Base-by-base conservation (phyloP, 495 filamentous ascomycete genomes). In the Tuber indicum region DNA sequence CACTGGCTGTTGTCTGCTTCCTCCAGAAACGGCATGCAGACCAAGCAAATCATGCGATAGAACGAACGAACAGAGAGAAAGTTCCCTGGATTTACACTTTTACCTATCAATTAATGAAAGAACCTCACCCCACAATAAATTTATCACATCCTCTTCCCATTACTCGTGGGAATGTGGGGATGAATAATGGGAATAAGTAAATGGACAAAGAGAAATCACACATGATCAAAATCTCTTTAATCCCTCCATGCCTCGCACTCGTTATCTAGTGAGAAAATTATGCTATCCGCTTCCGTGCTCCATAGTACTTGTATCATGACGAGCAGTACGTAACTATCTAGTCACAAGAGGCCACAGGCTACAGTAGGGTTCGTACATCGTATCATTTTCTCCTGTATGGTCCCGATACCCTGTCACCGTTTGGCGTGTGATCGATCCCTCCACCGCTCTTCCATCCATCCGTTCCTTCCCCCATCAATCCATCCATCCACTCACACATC, bases 371-470 rank as follows among this genome's bases (percentile, higher is more conserved):
- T 58, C 49, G 49, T 58, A 58, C 49, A 58, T 58, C 49, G 49
- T 58, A 26, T 58, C 49, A 58, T 58, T 58, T 58, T 58, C 21
- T 58, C 49, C 49, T 58, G 49, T 58, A 26, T 58, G 3, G 49
- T 58, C 23, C 49, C 49, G 23, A 26, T 58, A 58, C 49, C 49
- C 23, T 4, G 49, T 58, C 49, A 58, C 49, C 7, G 49, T 58
- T 23, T 58, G 49, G 49, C 49, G 49, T 58, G 49, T 58, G 49
- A 58, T 58, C 49, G 49, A 58, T 58, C 49, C 49, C 49, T 58
- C 12, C 49, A 58, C 49, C 49, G 1, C 23, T 9, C 45, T 41
- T 46, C 44, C 71, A 70, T 52, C 42, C 46, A n/a, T 42, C 26
- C 71, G 41, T 45, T 71, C 41, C 23, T 73, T 16, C 69, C 62